phyloP scores from a whole-genome alignment of 345 rosid genomes.

The Eucalyptus viminalis region DNA sequence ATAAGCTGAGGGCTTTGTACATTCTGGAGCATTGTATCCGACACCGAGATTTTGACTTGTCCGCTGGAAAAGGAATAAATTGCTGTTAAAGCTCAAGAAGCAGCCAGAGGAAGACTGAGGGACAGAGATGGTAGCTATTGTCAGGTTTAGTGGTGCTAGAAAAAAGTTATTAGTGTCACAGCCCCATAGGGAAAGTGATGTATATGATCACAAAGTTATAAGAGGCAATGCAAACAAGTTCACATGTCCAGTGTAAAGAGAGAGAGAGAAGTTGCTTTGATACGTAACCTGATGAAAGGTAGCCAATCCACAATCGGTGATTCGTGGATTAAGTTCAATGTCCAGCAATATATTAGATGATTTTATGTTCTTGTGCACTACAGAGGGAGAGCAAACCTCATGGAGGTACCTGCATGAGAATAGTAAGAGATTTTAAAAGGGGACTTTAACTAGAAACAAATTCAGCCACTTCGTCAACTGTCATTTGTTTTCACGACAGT shows the following conservation, averaged over 20 bases:
- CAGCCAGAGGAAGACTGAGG: background rate
- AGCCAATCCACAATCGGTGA: slow-evolving; percentile 77
- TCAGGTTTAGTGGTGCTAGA: background rate
- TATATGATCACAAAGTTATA: background rate
- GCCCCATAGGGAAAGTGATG: background rate
- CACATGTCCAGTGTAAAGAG: background rate
- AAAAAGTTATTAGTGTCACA: background rate
- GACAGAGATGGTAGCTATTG: background rate
- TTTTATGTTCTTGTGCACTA: slow-evolving; percentile 90
- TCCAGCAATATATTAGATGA: slow-evolving; percentile 91
- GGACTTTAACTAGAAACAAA: background rate
- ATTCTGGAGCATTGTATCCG: slow-evolving; percentile 97
- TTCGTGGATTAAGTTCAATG: slow-evolving; percentile 67
- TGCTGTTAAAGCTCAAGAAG: background rate
- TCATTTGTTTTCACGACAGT: background rate
- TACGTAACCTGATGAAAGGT: slow-evolving; percentile 54
- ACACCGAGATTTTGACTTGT: slow-evolving; percentile 84
- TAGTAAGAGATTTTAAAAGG: background rate
- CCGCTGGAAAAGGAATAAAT: slow-evolving; percentile 19
- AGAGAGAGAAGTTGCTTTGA: background rate
- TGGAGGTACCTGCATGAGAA: slow-evolving; percentile 71
- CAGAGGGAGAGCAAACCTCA: slow-evolving; percentile 74
- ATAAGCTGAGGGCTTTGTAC: slow-evolving; percentile 55
- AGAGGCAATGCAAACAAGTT: background rate
- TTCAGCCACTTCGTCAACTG: background rate